Base-by-base conservation (phyloP, 163 green algal species). In the Dunaliella salina region DNA sequence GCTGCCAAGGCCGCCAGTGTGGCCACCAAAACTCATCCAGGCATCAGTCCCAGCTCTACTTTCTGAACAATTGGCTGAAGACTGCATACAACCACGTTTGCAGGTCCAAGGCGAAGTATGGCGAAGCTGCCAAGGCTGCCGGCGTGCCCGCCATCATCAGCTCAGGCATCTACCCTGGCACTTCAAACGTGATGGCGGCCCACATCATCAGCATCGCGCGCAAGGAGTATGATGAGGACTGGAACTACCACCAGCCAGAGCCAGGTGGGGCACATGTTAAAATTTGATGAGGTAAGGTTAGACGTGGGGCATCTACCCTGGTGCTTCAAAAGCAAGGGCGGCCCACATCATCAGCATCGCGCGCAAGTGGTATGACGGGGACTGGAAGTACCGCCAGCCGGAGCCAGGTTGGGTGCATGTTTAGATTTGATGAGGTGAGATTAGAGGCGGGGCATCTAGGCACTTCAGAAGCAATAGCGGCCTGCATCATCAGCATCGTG, bases 381-480 rank as follows among this genome's bases (percentile, higher is more conserved):
- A 95, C n/a, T 92, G 91, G 88, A 92, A 90, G n/a, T 92, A 95
- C 83, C 80, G 82, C 13, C 57, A 80, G 25, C 88, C 88, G 5
- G 33, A 80, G 79, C 40, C 87, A 80, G 89, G 90, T 91, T 82
- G 4, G 87, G 13, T 1, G 20, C 8, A 75, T 50, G 8, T 15
- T 8, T 15, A 50, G n/a, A n/a, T n/a, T n/a, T n/a, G n/a, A n/a
- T n/a, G n/a, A n/a, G n/a, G n/a, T n/a, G n/a, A n/a, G n/a, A n/a
- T n/a, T n/a, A n/a, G n/a, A n/a, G n/a, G n/a, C n/a, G n/a, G n/a
- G 97, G 97, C 81, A 97, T 97, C 88, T 98, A 96, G 91, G 93
- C 59, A 92, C 96, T 32, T 95, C 89, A 84, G 98, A 99, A 85
- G 90, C 98, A 33, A 98, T 98, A 94, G 97, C 94, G 17, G 95